Base-by-base conservation (phyloP, 2,329 filamentous ascomycete species). In the Cladosporium sphaerospermum region DNA sequence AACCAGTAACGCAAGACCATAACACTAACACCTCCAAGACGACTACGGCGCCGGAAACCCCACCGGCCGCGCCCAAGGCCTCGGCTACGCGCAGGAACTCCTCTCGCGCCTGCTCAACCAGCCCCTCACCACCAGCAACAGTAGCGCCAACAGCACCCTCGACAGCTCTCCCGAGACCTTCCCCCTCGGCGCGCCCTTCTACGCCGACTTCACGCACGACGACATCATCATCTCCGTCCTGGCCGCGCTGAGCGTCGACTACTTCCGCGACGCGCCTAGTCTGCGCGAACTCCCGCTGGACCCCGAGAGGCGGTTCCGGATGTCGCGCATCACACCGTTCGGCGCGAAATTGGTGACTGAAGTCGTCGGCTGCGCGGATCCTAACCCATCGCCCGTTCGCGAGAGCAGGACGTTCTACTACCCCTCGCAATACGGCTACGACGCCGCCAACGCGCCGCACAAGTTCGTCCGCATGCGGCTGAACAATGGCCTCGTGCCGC, bases 281-380 rank as follows among this genome's bases (percentile, higher is more conserved):
- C 62, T 78, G 11, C 69, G 65, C 1, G 58, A 71, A 45, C 75
- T 63, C 59, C 74, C 74, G 16, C 74, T 71, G 3, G 66, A 71
- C 61, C 67, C 71, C 18, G 60, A 75, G 16, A 69, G 75, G 2
- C 71, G 71, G 45, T 81, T 80, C 65, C 67, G 71, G 23, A 67
- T 81, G 8, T 77, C 73, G 2, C 62, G 76, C 43, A 59, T 81
- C 48, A 79, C 78, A 0, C 79, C 79, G 1, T 82, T 81, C 56
- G 78, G 76, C 18, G 78, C 73, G 3, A 73, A 76, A 14, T 69
- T 82, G 31, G 69, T 79, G 42, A 79, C 79, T 1, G 79, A 82
- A 64, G 72, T 80, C 28, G 77, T 81, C 57, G 78, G 75, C 33
- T 82, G 79, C 59, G 65, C 69, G 3, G 52, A 56, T 0, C 45